phyloP scores from a whole-genome alignment of 352 stramenopile genomes.

The Globisporangium barbulae region DNA sequence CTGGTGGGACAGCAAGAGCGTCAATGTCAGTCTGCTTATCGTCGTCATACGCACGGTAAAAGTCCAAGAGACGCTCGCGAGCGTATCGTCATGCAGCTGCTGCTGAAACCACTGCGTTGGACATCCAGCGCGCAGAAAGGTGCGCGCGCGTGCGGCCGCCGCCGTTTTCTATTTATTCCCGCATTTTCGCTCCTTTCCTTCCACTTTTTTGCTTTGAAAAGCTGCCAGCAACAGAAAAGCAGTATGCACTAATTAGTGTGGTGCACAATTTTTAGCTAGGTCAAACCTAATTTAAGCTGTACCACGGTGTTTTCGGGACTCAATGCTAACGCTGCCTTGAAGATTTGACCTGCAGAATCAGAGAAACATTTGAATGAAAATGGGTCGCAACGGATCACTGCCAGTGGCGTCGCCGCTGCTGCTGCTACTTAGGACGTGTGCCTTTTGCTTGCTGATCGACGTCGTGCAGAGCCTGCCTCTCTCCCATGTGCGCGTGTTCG shows the following conservation, averaged over 20 bases:
- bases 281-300: too few relatives aligned
- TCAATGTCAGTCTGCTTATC: background rate
- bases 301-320: background rate
- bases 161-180: slow-evolving; percentile 3
- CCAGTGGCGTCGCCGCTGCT: too few relatives aligned
- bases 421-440: background rate
- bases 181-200: background rate
- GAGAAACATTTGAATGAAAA: background rate
- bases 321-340: background rate
- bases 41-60: too few relatives aligned
- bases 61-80: too few relatives aligned
- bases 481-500: slow-evolving; percentile 7
- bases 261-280: too few relatives aligned
- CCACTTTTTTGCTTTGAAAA: background rate
- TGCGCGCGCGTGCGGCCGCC: slow-evolving; percentile 5
- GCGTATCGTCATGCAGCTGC: background rate
- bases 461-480: background rate
- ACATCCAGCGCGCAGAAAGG: background rate
- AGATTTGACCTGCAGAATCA: background rate
- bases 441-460: background rate
- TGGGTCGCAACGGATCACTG: background rate
- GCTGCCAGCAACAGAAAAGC: too few relatives aligned
- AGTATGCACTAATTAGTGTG: too few relatives aligned
- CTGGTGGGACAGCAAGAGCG: slow-evolving; percentile 1
- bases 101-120: slow-evolving; percentile 1